Percentiles rank a stretch among this genome's conserved stretches.
Conservation (phyloP, 768 basidiomycete species). For the Multifurca ochricompacta region DNA sequence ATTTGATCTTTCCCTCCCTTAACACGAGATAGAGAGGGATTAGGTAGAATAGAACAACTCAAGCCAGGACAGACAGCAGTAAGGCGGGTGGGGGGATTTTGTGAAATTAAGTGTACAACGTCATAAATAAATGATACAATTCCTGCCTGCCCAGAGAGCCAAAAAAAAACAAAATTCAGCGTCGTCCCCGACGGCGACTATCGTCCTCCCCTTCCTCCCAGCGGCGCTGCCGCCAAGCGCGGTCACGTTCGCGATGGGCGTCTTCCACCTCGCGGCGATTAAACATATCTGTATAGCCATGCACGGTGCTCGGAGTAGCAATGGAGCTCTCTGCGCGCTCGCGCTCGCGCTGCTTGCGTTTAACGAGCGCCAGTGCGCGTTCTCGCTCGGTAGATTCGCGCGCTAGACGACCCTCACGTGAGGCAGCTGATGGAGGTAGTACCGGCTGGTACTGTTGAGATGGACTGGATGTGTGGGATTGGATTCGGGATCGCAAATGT, state of each 20-base stretch:
- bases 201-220: constrained; percentile 14
- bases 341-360: constrained; percentile 55
- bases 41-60: too few species aligned
- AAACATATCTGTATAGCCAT: constrained; percentile 60
- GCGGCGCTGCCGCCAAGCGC: constrained; percentile 28
- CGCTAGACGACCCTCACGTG: constrained; percentile 47
- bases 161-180: not conserved
- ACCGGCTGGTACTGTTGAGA: constrained; percentile 14
- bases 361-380: constrained; percentile 65
- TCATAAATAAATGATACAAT: too few species aligned
- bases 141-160: not conserved
- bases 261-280: constrained; percentile 67
- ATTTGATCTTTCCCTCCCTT: too few species aligned
- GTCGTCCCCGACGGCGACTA: not conserved
- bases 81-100: too few species aligned
- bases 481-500: constrained; percentile 24
- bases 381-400: constrained; percentile 71
- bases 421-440: constrained; percentile 18
- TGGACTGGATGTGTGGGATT: not conserved
- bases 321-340: constrained; percentile 55
- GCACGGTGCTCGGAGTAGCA: constrained; percentile 65
- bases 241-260: constrained; percentile 45
- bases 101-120: too few species aligned
- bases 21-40: too few species aligned
- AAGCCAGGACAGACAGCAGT: too few species aligned